Base-by-base conservation (phyloP, 805 yeast species). In the Candida maesae region DNA sequence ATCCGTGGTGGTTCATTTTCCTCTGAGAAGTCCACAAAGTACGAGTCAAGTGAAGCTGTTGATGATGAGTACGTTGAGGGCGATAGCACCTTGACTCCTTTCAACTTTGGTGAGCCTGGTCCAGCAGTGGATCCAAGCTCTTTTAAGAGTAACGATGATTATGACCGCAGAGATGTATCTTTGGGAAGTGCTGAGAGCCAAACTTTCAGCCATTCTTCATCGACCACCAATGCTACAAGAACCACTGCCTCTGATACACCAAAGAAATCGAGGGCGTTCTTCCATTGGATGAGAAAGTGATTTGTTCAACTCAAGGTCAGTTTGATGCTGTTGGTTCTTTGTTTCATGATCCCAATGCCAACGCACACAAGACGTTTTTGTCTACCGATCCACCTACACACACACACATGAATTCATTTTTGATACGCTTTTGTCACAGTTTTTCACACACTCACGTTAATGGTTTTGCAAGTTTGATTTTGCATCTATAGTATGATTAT, bases 111-210 rank as follows among this genome's bases (percentile, higher is more conserved):
- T 27, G 60, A 55, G 27, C 60, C 61, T 6, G 60, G 60, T 10
- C 61, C 61, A 10, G 54, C 46, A 9, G 36, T 56, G 16, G 58
- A 56, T 33, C 30, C 52, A 27, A 44, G 50, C 3, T 52, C 58
- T 10, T 54, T 47, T 55, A 53, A 49, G 38, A 42, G 36, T 14
- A 39, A 47, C 84, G 86, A 56, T 82, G 93, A 51, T 81, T 90
- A 55, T 84, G 93, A 64, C 23, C 35, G 27, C 33, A 16, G n/a
- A 17, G 30, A 25, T 31, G 13, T 30, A 7, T 20, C 25, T n/a
- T 19, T 16, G 33, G 21, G 13, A 15, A 14, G 19, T 12, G 9
- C 25, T 16, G 33, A 20, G 10, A 16, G 24, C 8, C 21, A 24
- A 9, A 28, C 31, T 28, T 28, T 28, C 23, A 34, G 29, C 11